Evolutionary conservation across 2,329 filamentous ascomycete genomes (phyloP).

Genomic region (Microdochium trichocladiopsis): DNA sequence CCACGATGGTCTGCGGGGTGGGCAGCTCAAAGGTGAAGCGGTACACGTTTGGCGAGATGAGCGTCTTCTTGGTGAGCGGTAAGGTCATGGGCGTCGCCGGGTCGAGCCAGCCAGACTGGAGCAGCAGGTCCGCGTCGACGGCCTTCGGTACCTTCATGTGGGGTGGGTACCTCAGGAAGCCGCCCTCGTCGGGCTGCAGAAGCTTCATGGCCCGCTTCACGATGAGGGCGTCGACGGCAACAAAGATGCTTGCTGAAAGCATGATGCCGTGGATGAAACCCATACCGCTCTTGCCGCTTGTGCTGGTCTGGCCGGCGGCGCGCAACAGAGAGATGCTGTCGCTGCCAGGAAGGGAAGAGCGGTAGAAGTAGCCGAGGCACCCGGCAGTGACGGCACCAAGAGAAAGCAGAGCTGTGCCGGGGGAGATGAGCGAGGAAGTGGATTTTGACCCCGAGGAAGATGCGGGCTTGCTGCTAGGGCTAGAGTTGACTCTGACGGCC

Average conservation of each 20-base stretch:
- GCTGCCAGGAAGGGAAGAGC: not conserved
- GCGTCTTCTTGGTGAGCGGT: constrained; percentile 30
- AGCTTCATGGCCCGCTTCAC: constrained; percentile 21
- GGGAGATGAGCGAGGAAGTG: not conserved
- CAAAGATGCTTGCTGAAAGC: constrained; percentile 23
- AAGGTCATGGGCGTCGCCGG: constrained; percentile 38
- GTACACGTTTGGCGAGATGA: constrained; percentile 35
- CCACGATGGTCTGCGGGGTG: constrained; percentile 32
- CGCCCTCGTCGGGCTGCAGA: constrained; percentile 19
- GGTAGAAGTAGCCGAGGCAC: not conserved
- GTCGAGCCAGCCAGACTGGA: constrained; percentile 39
- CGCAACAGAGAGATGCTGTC: not conserved
- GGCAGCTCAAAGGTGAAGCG: constrained; percentile 42
- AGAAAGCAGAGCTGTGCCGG: not conserved
- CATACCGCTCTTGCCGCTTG: constrained; percentile 8
- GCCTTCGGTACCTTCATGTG: constrained; percentile 29
- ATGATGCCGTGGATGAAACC: constrained; percentile 30
- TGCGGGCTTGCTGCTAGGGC: constrained; percentile 6
- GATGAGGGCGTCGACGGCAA: constrained; percentile 20
- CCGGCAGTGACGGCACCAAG: not conserved
- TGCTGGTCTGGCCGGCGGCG: not conserved
- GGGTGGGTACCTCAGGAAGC: constrained; percentile 24
- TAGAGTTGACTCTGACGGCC: constrained; percentile 12
- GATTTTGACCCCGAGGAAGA: constrained; percentile 1
- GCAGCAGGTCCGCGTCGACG: constrained; percentile 28